phyloP scores from a whole-genome alignment of 1,139 yeast species.

The Geotrichum cucujoidarum region DNA sequence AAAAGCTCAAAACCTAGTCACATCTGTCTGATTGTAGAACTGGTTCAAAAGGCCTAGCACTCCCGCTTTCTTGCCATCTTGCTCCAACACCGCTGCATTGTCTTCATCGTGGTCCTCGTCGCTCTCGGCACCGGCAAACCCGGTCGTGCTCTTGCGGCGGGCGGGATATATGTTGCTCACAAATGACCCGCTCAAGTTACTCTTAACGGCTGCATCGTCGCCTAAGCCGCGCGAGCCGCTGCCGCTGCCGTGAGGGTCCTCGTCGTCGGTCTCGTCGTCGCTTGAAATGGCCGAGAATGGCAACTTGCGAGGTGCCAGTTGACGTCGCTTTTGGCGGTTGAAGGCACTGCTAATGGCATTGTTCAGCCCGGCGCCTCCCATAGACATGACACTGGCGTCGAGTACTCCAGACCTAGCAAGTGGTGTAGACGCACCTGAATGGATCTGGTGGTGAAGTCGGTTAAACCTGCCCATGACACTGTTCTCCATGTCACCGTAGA shows the following conservation, averaged over 20 bases:
- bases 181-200: conserved; percentile 11
- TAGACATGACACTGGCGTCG: conserved; percentile 7
- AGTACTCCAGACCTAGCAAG: conserved; percentile 13
- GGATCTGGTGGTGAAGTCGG: conserved; percentile 17
- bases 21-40: conserved; percentile 49
- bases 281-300: conserved; percentile 9
- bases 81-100: conserved; percentile 36
- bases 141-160: conserved; percentile 11
- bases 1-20: conserved; percentile 16
- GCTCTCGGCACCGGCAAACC: conserved; percentile 11
- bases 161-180: conserved; percentile 14
- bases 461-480: conserved; percentile 33
- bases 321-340: conserved; percentile 2
- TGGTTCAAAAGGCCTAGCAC: conserved; percentile 81
- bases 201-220: not conserved
- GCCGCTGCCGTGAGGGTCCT: conserved; percentile 11
- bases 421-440: conserved; percentile 13
- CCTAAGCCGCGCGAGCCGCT: not conserved
- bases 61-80: conserved; percentile 51
- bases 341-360: conserved; percentile 4
- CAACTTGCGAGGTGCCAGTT: not conserved
- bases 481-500: conserved; percentile 25
- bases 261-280: conserved; percentile 16
- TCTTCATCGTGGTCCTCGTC: conserved; percentile 29
- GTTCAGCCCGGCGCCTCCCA: not conserved